Conservation (phyloP, 805 yeast genomes). For the Saccharomycopsis sp. region DNA sequence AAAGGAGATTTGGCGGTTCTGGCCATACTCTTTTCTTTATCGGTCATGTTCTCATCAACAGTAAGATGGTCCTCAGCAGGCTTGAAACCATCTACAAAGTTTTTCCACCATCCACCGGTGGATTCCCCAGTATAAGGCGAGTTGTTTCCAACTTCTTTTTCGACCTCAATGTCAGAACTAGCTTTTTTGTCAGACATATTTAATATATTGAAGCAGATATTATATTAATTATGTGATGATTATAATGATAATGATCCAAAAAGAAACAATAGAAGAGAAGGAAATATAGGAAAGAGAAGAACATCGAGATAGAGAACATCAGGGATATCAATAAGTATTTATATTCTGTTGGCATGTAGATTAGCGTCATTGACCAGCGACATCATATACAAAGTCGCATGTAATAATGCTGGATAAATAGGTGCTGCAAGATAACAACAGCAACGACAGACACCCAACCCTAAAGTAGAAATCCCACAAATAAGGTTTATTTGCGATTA, state of each 20-base stretch:
- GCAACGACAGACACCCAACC: background rate
- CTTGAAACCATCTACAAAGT: constrained; percentile 39
- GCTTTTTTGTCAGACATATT: constrained; percentile 21
- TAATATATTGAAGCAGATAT: background rate
- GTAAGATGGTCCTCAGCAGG: constrained; percentile 29
- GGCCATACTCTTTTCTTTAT: constrained; percentile 33
- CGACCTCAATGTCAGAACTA: constrained; percentile 19
- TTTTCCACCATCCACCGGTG: background rate
- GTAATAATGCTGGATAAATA: background rate
- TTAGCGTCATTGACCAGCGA: background rate
- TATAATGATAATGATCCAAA: background rate
- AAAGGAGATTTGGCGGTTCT: constrained; percentile 47
- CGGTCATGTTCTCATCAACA: constrained; percentile 28
- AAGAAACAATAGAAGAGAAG: background rate
- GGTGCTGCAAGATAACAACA: background rate
- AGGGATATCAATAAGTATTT: background rate
- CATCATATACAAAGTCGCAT: background rate
- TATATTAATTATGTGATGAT: background rate
- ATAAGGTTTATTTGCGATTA: background rate
- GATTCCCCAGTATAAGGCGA: constrained; percentile 10
- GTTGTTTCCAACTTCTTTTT: constrained; percentile 18
- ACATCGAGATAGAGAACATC: no score
- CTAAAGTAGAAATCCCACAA: background rate
- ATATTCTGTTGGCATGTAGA: no score
- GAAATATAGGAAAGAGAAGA: no score